These are phyloP conservation scores for Aspergillus sp. DNA, from an alignment of 2,329 filamentous ascomycete genomes.

Conservation along the genomic window DNA sequence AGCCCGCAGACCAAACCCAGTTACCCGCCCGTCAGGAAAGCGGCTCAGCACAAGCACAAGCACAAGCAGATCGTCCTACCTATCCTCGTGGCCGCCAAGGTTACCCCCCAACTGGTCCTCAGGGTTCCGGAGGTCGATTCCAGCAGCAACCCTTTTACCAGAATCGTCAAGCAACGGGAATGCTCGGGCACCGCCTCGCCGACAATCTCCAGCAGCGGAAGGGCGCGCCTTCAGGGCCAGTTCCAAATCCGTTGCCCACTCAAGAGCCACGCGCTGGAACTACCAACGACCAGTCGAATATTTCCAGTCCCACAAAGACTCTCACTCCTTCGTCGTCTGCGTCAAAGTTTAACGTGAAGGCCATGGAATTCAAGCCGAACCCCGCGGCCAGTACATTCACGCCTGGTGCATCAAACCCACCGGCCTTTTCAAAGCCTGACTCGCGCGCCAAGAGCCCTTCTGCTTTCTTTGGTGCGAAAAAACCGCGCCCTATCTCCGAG, in stretches of 20 bases:
- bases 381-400: constrained; percentile 79
- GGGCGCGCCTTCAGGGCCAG: constrained; percentile 36
- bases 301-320: constrained; percentile 44
- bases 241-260: constrained; percentile 57
- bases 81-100: constrained; percentile 48
- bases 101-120: constrained; percentile 48
- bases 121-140: constrained; percentile 41
- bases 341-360: constrained; percentile 61
- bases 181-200: constrained; percentile 52
- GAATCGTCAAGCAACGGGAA: constrained; percentile 43
- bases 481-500: constrained; percentile 62
- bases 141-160: constrained; percentile 45
- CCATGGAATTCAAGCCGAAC: constrained; percentile 80
- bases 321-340: constrained; percentile 55
- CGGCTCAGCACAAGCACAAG: constrained; percentile 33
- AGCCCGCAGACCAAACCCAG: constrained; percentile 48
- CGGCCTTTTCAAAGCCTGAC: constrained; percentile 57
- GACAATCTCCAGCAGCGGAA: constrained; percentile 56
- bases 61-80: constrained; percentile 49
- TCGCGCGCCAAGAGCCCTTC: constrained; percentile 51
- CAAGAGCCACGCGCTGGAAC: constrained; percentile 72
- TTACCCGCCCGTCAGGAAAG: constrained; percentile 50
- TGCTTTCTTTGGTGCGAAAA: constrained; percentile 67
- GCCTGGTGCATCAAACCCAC: constrained; percentile 67
- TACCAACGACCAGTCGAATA: constrained; percentile 54